Evolutionary conservation across 805 yeast species (phyloP).

Genomic region (Kodamaea kaohsiungensis): DNA sequence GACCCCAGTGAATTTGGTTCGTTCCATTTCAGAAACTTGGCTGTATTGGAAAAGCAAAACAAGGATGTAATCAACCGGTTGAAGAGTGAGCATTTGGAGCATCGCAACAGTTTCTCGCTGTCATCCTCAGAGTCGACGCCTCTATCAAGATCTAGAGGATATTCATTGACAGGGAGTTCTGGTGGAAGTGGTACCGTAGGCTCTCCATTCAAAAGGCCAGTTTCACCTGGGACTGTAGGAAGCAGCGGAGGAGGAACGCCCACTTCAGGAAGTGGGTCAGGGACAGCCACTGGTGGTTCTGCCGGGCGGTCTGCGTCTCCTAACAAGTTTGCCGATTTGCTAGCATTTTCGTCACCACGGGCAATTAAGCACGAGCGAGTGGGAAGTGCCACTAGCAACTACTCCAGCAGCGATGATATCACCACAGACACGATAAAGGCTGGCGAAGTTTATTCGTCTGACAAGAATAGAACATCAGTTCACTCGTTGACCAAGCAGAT

Average conservation of each 20-base stretch:
- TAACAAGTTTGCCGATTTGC: slow-evolving; percentile 18
- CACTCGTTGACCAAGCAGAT: slow-evolving; percentile 30
- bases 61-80: slow-evolving; percentile 87
- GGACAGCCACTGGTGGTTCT: not conserved
- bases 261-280: slow-evolving; percentile 1
- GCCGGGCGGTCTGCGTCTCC: slow-evolving; percentile 29
- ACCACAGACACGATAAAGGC: slow-evolving; percentile 15
- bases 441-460: slow-evolving; percentile 5
- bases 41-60: slow-evolving; percentile 90
- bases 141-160: slow-evolving; percentile 32
- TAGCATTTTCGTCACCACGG: slow-evolving; percentile 15
- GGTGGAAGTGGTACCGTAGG: slow-evolving; percentile 13
- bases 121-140: slow-evolving; percentile 50
- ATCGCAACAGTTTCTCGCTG: slow-evolving; percentile 49
- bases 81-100: slow-evolving; percentile 78
- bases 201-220: slow-evolving; percentile 46
- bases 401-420: slow-evolving; percentile 34
- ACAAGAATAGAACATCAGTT: slow-evolving; percentile 23
- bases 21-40: slow-evolving; percentile 83
- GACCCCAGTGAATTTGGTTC: slow-evolving; percentile 87
- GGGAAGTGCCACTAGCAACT: slow-evolving; percentile 31
- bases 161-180: slow-evolving; percentile 24
- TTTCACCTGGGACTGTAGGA: slow-evolving; percentile 35
- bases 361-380: slow-evolving; percentile 31
- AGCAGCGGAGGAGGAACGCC: slow-evolving; percentile 1